Percentiles rank a stretch among this genome's conserved stretches.
phyloP scores from a whole-genome alignment of 2,329 filamentous ascomycete species.

The Aspergillus texensis region DNA sequence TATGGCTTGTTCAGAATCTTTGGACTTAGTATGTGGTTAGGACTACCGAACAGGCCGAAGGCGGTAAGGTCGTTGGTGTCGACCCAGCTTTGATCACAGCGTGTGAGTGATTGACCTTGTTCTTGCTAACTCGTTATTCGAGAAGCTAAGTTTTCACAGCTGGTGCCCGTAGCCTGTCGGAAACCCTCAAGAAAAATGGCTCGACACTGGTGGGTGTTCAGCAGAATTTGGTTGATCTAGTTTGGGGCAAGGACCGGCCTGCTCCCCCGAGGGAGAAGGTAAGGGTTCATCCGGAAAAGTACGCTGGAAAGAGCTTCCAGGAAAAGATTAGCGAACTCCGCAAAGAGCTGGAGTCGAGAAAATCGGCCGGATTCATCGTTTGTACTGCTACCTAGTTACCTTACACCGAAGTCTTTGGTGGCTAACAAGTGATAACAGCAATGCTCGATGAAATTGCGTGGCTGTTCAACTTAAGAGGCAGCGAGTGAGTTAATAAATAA shows the following conservation, averaged over 20 bases:
- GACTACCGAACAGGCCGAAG: slow-evolving; percentile 78
- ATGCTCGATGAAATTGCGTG: slow-evolving; percentile 97
- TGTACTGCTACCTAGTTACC: slow-evolving; percentile 47
- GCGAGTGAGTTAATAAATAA: slow-evolving; percentile 59
- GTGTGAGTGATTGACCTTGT: slow-evolving; percentile 39
- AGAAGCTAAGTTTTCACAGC: slow-evolving; percentile 39
- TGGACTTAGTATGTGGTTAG: slow-evolving; percentile 36
- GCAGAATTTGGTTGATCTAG: slow-evolving; percentile 83
- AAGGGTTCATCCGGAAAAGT: slow-evolving; percentile 70
- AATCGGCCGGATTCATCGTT: slow-evolving; percentile 81
- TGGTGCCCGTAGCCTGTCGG: slow-evolving; percentile 73
- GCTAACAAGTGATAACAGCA: slow-evolving; percentile 44
- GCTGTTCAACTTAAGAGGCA: slow-evolving; percentile 96
- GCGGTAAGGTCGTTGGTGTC: slow-evolving; percentile 85
- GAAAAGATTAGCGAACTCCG: slow-evolving; percentile 83
- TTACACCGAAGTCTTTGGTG: not conserved
- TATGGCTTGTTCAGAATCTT: not conserved
- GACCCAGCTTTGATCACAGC: slow-evolving; percentile 86
- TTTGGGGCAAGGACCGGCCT: slow-evolving; percentile 81
- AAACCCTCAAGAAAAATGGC: slow-evolving; percentile 85
- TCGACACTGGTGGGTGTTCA: slow-evolving; percentile 72
- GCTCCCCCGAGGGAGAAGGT: slow-evolving; percentile 74
- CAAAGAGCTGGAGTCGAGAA: slow-evolving; percentile 91
- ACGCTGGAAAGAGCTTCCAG: slow-evolving; percentile 78
- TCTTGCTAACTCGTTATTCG: not conserved